phyloP scores from a whole-genome alignment of 805 yeast species.

The Barnettozyma californica region DNA sequence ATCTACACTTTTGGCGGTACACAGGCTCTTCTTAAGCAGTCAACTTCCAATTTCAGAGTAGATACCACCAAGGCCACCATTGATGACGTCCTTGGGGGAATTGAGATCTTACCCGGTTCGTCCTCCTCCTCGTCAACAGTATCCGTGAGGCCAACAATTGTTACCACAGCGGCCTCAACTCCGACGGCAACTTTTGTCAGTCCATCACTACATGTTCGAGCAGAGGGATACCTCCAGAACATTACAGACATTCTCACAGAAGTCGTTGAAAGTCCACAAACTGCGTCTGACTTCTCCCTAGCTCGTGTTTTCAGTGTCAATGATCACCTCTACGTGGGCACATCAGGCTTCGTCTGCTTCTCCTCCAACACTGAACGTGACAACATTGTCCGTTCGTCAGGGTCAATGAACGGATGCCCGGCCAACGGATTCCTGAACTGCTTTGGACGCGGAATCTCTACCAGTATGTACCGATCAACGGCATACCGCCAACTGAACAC shows the following conservation, averaged over 20 bases:
- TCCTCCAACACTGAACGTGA: constrained; percentile 2
- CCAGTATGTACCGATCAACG: background rate
- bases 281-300: constrained; percentile 1
- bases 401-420: constrained; percentile 1
- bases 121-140: background rate
- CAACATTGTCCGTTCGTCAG: background rate
- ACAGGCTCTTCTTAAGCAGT: background rate
- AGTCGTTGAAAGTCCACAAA: background rate
- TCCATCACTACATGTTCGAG: background rate
- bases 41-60: constrained; percentile 6
- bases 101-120: background rate
- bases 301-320: constrained; percentile 9
- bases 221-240: background rate
- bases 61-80: constrained; percentile 9
- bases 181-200: background rate
- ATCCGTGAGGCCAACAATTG: background rate
- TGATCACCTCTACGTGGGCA: constrained; percentile 5
- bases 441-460: background rate
- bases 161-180: background rate
- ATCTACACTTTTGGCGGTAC: constrained; percentile 5
- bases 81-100: constrained; percentile 6
- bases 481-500: constrained; percentile 4
- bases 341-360: constrained; percentile 5
- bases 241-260: background rate
- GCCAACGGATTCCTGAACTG: constrained; percentile 7